These are phyloP conservation scores for Lentinula raphanica DNA, from an alignment of 768 basidiomycete species.

Conservation along the genomic window DNA sequence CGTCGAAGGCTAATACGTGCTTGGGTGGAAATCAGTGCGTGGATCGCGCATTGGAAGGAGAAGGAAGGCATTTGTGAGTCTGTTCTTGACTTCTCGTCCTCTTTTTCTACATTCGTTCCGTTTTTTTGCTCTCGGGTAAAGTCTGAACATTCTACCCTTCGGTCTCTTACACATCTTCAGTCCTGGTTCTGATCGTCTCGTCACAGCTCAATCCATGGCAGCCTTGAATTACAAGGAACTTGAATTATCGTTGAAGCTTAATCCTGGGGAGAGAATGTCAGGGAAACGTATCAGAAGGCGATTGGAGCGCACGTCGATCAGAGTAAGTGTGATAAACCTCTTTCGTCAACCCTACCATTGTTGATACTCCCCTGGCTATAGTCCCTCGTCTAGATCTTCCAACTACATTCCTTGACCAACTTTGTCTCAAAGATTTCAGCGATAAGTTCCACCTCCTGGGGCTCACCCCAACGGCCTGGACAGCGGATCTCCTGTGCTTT, in stretches of 20 bases:
- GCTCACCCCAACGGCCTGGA: conserved; percentile 34
- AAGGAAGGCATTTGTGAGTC: conserved; percentile 31
- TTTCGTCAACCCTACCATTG: neutral
- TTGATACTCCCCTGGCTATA: neutral
- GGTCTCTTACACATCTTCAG: neutral
- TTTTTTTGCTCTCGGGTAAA: conserved; percentile 28
- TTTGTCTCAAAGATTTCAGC: neutral
- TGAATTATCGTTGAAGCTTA: conserved; percentile 42
- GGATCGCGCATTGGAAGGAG: conserved; percentile 54
- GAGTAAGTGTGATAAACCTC: conserved; percentile 40
- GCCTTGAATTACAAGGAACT: conserved; percentile 31
- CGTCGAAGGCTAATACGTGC: conserved; percentile 66
- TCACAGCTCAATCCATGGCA: neutral
- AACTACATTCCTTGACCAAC: neutral
- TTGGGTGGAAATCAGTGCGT: conserved; percentile 74
- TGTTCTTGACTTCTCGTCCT: neutral
- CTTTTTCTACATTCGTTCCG: conserved; percentile 9
- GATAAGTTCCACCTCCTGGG: neutral
- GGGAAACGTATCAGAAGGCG: conserved; percentile 67
- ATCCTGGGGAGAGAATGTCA: conserved; percentile 35
- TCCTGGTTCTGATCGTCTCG: neutral
- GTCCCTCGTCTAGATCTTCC: conserved; percentile 4
- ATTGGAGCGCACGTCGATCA: conserved; percentile 78
- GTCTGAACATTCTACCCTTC: too few relatives aligned
- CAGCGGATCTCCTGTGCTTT: conserved; percentile 66